Evolutionary conservation across 495 filamentous ascomycete species (phyloP).

Genomic region (Aspergillus leporis): DNA sequence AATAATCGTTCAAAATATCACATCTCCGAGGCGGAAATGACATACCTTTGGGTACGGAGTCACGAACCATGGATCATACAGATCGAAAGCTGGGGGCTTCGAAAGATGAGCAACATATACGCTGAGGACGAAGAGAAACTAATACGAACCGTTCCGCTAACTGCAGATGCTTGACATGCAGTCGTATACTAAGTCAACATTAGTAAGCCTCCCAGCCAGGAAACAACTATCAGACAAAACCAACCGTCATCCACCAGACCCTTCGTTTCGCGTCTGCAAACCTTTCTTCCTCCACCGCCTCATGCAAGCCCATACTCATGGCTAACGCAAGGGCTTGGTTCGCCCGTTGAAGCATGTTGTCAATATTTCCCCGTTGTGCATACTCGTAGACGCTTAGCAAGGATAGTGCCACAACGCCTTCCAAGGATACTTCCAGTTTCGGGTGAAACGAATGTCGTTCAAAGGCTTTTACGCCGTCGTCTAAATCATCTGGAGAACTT

Average conservation of each 20-base stretch:
- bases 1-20: too few species aligned
- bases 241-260: constrained; percentile 54
- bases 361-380: constrained; percentile 50
- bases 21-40: constrained; percentile 13
- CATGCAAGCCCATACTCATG: constrained; percentile 43
- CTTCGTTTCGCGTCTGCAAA: constrained; percentile 45
- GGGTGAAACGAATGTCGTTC: constrained; percentile 46
- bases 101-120: constrained; percentile 13
- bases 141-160: constrained; percentile 45
- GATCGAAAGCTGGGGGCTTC: constrained; percentile 40
- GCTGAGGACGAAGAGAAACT: neutral
- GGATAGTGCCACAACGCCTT: constrained; percentile 47
- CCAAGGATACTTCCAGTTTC: constrained; percentile 40
- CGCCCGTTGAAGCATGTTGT: constrained; percentile 49
- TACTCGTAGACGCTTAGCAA: constrained; percentile 54
- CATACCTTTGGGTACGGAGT: constrained; percentile 41
- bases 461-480: constrained; percentile 28
- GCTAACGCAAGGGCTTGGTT: constrained; percentile 48
- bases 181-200: constrained; percentile 17
- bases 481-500: constrained; percentile 39
- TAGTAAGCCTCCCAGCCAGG: neutral
- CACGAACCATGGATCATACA: constrained; percentile 48
- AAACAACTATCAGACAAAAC: constrained; percentile 1
- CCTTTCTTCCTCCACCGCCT: constrained; percentile 36
- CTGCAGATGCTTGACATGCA: constrained; percentile 48